These are phyloP conservation scores for Alternaria hordeiaustralica DNA, from an alignment of 2,329 filamentous ascomycete species.

Conservation along the genomic window DNA sequence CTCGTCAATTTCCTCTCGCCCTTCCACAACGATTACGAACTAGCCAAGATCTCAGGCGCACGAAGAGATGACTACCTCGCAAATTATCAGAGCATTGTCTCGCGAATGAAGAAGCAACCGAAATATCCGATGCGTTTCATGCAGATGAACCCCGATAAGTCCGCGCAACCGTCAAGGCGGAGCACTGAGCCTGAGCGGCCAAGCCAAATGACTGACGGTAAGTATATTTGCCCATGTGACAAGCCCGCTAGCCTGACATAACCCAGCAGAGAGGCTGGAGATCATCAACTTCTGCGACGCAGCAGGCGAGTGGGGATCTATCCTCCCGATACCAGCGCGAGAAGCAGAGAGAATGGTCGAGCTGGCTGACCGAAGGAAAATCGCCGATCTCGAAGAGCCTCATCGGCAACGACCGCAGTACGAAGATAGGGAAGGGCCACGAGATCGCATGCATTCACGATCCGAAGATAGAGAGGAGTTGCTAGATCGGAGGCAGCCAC, in stretches of 20 bases:
- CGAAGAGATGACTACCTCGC: constrained; percentile 21
- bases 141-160: constrained; percentile 28
- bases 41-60: constrained; percentile 26
- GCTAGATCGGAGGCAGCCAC: not conserved
- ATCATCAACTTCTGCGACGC: constrained; percentile 37
- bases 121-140: constrained; percentile 27
- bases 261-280: constrained; percentile 15
- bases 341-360: constrained; percentile 28
- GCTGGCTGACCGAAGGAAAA: constrained; percentile 21
- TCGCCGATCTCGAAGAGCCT: constrained; percentile 18
- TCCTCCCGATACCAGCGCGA: constrained; percentile 25
- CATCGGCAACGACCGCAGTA: not conserved
- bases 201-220: constrained; percentile 23
- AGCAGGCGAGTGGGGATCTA: constrained; percentile 36
- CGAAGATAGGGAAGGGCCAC: not conserved
- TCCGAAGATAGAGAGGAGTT: not conserved
- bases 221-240: not conserved
- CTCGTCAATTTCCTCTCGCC: constrained; percentile 24
- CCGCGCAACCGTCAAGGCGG: not conserved
- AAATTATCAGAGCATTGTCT: constrained; percentile 23
- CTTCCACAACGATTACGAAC: constrained; percentile 15
- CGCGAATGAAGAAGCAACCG: constrained; percentile 31
- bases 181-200: not conserved
- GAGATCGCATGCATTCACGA: not conserved
- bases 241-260: not conserved